Evolutionary conservation across 2,329 filamentous ascomycete genomes (phyloP), one percentile per base, ranked within the genome.

Genomic region (Gnomoniopsis sp.): DNA sequence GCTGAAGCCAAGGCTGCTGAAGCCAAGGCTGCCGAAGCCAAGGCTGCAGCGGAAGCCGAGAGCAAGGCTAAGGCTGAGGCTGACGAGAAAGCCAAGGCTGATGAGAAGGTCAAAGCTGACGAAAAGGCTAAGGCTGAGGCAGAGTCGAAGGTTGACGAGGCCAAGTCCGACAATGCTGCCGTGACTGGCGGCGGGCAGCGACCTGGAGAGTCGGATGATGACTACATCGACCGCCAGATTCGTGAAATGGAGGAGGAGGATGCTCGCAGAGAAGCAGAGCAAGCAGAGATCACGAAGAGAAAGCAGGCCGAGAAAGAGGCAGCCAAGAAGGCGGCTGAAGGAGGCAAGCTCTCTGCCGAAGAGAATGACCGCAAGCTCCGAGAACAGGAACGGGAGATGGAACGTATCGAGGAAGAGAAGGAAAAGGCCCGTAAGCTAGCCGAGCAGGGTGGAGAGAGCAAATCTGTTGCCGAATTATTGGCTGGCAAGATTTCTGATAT

Each of bases 371-470:
- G 80, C 59, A 88, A 87, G 74, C 83, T 92, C 60, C 84, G 83
- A 21, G 89, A 92, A 72, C 83, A 87, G 62, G 89, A 91, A 70
- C 81, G 82, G 21, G 88, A 89, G 74, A 88, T 87, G 80, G 87
- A 88, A 67, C 85, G 84, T 61, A 75, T 89, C 1, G 89, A 91
- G 69, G 88, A 91, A 72, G 88, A 87, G 71, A 83, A 82, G 66
- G 86, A 87, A 70, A 79, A 78, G 57, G 81, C 81, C 68, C 81
- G 82, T 51, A 72, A 74, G 54, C 74, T 76, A 51, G 75, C 71
- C 10, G 83, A 85, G 62, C 75, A 79, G 23, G 79, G 79, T 59
- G 77, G 74, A 47, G 79, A 81, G 65, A 67, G 72, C 17, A 64
- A 75, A 49, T 79, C 78, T 1, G 76, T 85, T 22, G 76, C 79